Evolutionary conservation across 176 grass and related monocot species (phyloP).

Genomic region (Microstegium vimineum): DNA sequence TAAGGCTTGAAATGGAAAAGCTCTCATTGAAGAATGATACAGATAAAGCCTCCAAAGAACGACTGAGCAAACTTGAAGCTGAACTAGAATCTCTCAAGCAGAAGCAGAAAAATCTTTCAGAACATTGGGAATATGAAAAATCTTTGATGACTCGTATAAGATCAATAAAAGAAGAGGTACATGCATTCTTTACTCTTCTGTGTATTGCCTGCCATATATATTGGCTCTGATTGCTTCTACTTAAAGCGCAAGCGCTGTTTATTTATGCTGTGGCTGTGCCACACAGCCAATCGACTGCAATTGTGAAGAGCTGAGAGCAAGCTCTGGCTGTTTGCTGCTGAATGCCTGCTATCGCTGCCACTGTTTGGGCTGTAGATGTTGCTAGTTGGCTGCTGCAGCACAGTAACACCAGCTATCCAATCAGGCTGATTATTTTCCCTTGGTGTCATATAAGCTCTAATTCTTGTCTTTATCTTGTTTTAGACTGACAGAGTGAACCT

Average conservation of each 20-base stretch:
- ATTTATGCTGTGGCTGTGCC: background rate
- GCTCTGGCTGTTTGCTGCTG: too few species aligned
- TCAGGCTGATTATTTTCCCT: background rate
- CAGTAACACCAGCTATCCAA: too few species aligned
- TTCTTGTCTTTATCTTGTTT: conserved; percentile 14
- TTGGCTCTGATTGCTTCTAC: background rate
- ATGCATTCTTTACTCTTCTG: conserved; percentile 22
- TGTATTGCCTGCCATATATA: background rate
- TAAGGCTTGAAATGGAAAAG: conserved; percentile 98
- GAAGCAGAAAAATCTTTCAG: conserved; percentile 74
- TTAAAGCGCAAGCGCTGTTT: too few species aligned
- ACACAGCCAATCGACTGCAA: too few species aligned
- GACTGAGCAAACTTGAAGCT: conserved; percentile 76
- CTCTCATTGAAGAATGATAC: conserved; percentile 89
- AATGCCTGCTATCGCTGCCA: too few species aligned
- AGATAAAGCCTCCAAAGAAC: conserved; percentile 85
- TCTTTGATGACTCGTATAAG: conserved; percentile 76
- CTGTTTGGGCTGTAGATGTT: too few species aligned
- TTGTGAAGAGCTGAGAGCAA: too few species aligned
- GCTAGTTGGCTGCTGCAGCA: too few species aligned
- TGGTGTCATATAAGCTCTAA: conserved; percentile 2
- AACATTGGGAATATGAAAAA: conserved; percentile 90
- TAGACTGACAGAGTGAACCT: conserved; percentile 96
- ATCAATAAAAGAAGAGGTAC: conserved; percentile 94
- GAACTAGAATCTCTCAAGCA: conserved; percentile 83